Percentiles rank a stretch among this genome's conserved stretches.
These are phyloP conservation scores for Apostasia ramifera DNA, from an alignment of 106 monocot genomes.

Conservation along the genomic window DNA sequence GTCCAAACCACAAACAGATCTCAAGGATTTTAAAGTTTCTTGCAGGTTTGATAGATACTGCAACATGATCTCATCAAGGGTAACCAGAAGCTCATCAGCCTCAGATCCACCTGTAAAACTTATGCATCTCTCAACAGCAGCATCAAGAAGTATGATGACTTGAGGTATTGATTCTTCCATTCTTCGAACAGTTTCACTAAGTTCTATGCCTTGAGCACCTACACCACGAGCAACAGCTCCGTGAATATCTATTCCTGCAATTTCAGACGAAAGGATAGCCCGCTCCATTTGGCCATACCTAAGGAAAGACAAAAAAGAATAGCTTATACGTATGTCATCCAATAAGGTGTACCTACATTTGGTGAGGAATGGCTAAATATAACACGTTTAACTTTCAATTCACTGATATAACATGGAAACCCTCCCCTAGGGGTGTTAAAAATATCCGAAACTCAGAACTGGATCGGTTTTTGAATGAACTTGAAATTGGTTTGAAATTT, in stretches of 20 bases:
- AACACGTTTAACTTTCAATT: too few species aligned
- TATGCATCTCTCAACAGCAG: slow-evolving; percentile 94
- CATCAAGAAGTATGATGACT: slow-evolving; percentile 84
- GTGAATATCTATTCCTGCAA: slow-evolving; percentile 67
- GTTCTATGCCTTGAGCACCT: slow-evolving; percentile 98
- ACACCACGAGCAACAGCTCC: slow-evolving; percentile 91
- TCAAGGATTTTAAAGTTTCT: slow-evolving; percentile 89
- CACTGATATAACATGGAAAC: too few species aligned
- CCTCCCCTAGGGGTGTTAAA: too few species aligned
- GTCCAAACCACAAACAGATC: slow-evolving; percentile 78
- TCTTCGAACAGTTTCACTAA: slow-evolving; percentile 96
- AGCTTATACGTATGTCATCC: background rate
- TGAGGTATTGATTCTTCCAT: slow-evolving; percentile 98
- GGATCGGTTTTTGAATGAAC: too few species aligned
- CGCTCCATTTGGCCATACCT: slow-evolving; percentile 93
- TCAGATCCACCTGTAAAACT: slow-evolving; percentile 91
- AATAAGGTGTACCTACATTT: too few species aligned
- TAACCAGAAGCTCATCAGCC: slow-evolving; percentile 77
- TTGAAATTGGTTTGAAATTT: too few species aligned
- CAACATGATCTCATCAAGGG: slow-evolving; percentile 79
- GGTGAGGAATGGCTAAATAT: too few species aligned
- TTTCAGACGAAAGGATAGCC: slow-evolving; percentile 82
- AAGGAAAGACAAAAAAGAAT: background rate
- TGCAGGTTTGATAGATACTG: slow-evolving; percentile 85
- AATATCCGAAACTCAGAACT: too few species aligned